Conservation (phyloP, 2,329 filamentous ascomycete genomes). For the Nemania bipapillata region DNA sequence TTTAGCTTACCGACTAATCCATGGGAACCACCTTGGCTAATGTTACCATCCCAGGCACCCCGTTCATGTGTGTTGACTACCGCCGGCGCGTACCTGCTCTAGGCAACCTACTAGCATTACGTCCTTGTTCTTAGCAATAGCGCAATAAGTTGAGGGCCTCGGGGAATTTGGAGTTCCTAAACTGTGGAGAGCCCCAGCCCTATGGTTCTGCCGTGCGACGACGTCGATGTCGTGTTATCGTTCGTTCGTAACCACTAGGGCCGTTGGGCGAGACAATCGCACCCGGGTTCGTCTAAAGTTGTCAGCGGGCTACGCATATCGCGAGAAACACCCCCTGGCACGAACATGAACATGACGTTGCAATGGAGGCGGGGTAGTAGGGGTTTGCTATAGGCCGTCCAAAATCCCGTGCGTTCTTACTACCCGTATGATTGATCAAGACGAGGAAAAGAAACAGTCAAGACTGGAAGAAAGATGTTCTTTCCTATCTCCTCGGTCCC, state of each 20-base stretch:
- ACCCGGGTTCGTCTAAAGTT: conserved; percentile 1
- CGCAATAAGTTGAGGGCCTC: background rate
- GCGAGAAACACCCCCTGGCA: background rate
- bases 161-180: conserved; percentile 22
- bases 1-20: background rate
- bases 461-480: background rate
- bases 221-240: conserved; percentile 17
- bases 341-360: conserved; percentile 4
- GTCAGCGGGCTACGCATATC: conserved; percentile 16
- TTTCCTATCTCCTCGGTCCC: conserved; percentile 24
- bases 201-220: conserved; percentile 25
- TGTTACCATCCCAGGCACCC: background rate
- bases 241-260: background rate
- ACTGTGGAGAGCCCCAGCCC: conserved; percentile 22
- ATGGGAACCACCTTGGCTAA: background rate
- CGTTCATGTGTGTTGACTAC: background rate
- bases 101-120: conserved; percentile 1
- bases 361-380: conserved; percentile 9
- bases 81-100: conserved; percentile 3
- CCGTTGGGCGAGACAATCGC: background rate
- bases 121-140: background rate
- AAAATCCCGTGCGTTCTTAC: conserved; percentile 24
- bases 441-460: conserved; percentile 19
- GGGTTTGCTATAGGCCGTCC: background rate
- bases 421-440: conserved; percentile 12